phyloP scores from a whole-genome alignment of 2,329 filamentous ascomycete species.

The Pseudogymnoascus sp. region DNA sequence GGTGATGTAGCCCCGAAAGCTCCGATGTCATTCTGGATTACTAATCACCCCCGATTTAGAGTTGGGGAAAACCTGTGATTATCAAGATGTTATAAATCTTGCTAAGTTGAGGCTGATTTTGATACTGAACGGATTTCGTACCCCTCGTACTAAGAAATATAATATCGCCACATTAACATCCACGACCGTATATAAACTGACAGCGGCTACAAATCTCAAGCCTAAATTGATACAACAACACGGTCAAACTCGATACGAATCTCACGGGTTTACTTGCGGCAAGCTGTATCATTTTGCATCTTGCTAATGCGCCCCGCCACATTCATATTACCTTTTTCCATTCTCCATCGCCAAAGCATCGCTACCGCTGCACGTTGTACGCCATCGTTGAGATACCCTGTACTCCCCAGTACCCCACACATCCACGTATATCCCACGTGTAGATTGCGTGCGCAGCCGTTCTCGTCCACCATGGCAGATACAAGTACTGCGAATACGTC shows the following conservation, averaged over 20 bases:
- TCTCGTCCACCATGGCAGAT: constrained; percentile 13
- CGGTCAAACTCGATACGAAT: background rate
- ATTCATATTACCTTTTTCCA: background rate
- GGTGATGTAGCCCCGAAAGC: background rate
- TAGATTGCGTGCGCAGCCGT: background rate
- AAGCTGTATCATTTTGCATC: background rate
- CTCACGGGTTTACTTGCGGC: background rate
- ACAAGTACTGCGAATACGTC: background rate
- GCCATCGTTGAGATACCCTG: background rate
- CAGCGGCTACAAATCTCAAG: background rate
- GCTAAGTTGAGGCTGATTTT: background rate
- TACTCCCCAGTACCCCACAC: background rate
- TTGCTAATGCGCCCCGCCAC: constrained; percentile 1
- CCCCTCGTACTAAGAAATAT: background rate
- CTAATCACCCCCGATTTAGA: background rate
- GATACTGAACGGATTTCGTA: background rate
- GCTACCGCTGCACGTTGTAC: background rate
- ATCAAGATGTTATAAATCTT: constrained; percentile 5
- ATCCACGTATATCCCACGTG: background rate
- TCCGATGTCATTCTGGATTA: background rate
- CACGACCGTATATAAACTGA: background rate
- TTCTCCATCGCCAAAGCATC: background rate
- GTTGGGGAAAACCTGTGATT: background rate
- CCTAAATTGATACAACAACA: background rate
- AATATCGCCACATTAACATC: background rate